phyloP scores from a whole-genome alignment of 495 filamentous ascomycete genomes.

The Amorphotheca resinae region DNA sequence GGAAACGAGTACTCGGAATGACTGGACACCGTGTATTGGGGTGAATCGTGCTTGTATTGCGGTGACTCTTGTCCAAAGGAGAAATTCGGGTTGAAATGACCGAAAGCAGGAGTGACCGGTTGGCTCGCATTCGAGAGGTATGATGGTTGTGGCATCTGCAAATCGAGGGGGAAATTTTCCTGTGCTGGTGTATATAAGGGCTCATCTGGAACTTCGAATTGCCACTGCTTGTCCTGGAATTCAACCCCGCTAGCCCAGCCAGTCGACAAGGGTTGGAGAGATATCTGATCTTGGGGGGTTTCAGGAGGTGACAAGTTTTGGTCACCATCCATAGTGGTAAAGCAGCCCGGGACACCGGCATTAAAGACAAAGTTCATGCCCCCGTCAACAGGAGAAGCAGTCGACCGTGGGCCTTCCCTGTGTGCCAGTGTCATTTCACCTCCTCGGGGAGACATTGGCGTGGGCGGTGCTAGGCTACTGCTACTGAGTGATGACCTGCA shows the following conservation, averaged over 20 bases:
- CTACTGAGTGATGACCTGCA: conserved; percentile 11
- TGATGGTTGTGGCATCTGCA: conserved; percentile 19
- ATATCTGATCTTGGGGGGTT: conserved; percentile 17
- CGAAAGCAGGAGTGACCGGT: conserved; percentile 19
- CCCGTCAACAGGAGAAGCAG: conserved; percentile 18
- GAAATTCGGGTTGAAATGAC: conserved; percentile 16
- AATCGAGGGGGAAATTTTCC: conserved; percentile 9
- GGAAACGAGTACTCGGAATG: conserved; percentile 19
- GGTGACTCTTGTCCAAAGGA: conserved; percentile 15
- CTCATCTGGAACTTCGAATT: conserved; percentile 17
- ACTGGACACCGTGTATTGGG: conserved; percentile 15
- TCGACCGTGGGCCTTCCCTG: conserved; percentile 10
- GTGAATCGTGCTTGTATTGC: conserved; percentile 12
- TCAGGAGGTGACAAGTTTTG: conserved; percentile 21
- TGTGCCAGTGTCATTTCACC: conserved; percentile 17
- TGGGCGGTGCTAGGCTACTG: conserved; percentile 21
- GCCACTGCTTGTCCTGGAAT: conserved; percentile 12
- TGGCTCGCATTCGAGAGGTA: conserved; percentile 17
- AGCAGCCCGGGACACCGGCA: conserved; percentile 9
- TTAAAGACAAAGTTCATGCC: conserved; percentile 17
- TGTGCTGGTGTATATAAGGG: conserved; percentile 17
- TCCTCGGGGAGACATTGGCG: conserved; percentile 20
- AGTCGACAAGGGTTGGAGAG: conserved; percentile 1
- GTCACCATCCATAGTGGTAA: conserved; percentile 16
- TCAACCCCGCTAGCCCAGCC: conserved; percentile 5